Evolutionary conservation across 2,329 filamentous ascomycete species (phyloP), one percentile per base, ranked within the genome.

Genomic region (Fusarium sp.): DNA sequence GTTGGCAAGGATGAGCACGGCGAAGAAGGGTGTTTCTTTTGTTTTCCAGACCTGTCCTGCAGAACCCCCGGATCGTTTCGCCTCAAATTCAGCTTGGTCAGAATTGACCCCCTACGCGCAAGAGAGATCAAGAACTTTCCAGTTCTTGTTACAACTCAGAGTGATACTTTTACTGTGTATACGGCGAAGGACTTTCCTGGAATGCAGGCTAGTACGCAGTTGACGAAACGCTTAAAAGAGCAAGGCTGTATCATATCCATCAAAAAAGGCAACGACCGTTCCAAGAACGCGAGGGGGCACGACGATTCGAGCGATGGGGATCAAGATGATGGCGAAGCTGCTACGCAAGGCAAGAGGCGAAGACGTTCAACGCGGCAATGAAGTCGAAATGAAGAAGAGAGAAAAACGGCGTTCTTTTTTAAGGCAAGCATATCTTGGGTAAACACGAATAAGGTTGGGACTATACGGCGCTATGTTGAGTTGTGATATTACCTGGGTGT

Each of bases 101-200:
- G 91, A 62, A 85, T 95, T 40, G 88, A 94, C 67, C 88, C 89
- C 3, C 79, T 78, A 34, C 80, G 81, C 15, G 84, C 84, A 4
- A 88, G 87, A 26, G 51, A 71, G 23, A 49, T 76, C 10, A 77
- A 77, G 44, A 81, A 78, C 51, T 85, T 82, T 15, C 85, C 84
- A 21, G 82, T 87, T 17, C 77, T 81, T n/a, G 82, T 82, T 10
- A 80, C 81, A 20, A 81, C 79, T 17, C 84, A 89, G 78, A 93
- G 88, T 73, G 87, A 92, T 17, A 81, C 89, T n/a, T 94, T 96
- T 74, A 88, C 86, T 14, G 92, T 94, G 9, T 94, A 91, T 77
- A 94, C 90, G 42, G 92, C 92, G 42, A 96, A 95, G 75, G 92
- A 95, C 74, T 96, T 96, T 62, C 91, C 91, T 1, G 92, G 92